Percentiles rank a stretch among this genome's conserved stretches.
phyloP scores from a whole-genome alignment of 345 rosid genomes.

The Anacardium occidentale region DNA sequence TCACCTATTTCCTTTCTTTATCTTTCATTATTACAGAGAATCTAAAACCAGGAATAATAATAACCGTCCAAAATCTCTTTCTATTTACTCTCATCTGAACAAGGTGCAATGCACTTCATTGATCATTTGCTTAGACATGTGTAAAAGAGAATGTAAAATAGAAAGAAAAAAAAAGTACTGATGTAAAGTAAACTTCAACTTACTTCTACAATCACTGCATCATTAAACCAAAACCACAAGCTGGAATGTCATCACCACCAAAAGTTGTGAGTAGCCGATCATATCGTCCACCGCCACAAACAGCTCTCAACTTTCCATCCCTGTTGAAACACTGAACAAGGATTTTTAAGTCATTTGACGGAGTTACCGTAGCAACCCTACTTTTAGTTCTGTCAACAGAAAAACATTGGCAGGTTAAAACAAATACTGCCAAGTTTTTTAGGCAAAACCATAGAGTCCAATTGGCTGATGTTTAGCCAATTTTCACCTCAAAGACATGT shows the following conservation, averaged over 20 bases:
- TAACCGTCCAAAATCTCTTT: no score
- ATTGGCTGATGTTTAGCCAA: not conserved
- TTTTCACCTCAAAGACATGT: not conserved
- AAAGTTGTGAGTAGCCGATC: constrained; percentile 82
- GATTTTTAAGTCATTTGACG: constrained; percentile 15
- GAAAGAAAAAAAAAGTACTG: not conserved
- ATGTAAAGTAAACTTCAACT: constrained; percentile 21
- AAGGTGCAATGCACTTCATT: no score
- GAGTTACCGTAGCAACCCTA: not conserved
- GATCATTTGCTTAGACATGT: no score
- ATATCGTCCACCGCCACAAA: constrained; percentile 95
- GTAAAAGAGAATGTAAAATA: no score
- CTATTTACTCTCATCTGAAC: no score
- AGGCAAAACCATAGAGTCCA: not conserved
- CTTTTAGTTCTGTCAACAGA: not conserved
- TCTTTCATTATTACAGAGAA: no score
- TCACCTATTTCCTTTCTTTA: no score
- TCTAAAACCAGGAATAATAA: no score
- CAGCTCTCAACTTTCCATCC: constrained; percentile 80
- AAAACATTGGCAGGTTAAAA: not conserved
- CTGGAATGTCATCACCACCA: constrained; percentile 93
- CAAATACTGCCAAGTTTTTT: not conserved
- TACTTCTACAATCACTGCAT: constrained; percentile 93
- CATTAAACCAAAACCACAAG: constrained; percentile 99
- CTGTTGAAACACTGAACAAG: constrained; percentile 74